Percentiles rank a stretch among this genome's conserved stretches.
Conservation (phyloP, 2,329 filamentous ascomycete genomes). For the Venturia nashicola region DNA sequence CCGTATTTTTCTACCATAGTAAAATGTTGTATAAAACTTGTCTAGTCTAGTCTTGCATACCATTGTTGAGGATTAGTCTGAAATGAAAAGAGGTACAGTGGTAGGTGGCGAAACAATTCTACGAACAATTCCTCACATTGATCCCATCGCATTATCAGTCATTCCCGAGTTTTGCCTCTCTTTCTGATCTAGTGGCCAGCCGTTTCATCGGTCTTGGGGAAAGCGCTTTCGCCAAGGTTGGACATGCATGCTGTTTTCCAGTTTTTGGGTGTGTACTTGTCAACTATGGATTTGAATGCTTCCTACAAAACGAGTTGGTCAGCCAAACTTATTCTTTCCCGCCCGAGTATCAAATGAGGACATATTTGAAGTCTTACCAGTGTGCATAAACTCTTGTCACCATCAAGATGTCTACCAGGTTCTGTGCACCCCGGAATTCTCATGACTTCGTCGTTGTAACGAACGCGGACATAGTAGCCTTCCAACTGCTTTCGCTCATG, state of each 20-base stretch:
- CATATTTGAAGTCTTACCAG: slow-evolving; percentile 41
- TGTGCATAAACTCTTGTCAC: slow-evolving; percentile 84
- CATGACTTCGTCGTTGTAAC: slow-evolving; percentile 81
- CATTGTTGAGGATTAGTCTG: too few species aligned
- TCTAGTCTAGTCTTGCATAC: too few species aligned
- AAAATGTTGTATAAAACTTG: too few species aligned
- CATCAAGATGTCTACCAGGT: slow-evolving; percentile 69
- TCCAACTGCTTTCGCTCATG: slow-evolving; percentile 49
- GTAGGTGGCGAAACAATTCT: too few species aligned
- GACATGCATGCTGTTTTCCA: slow-evolving; percentile 56
- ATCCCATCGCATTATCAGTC: too few species aligned
- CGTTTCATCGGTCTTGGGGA: slow-evolving; percentile 29
- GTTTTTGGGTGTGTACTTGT: slow-evolving; percentile 73
- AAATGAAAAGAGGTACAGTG: too few species aligned
- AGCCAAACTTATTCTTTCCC: too few species aligned
- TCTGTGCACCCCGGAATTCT: slow-evolving; percentile 69
- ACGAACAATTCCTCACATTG: too few species aligned
- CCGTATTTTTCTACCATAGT: too few species aligned
- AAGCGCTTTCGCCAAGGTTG: slow-evolving; percentile 43
- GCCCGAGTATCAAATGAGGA: not conserved
- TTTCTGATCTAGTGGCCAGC: slow-evolving; percentile 16
- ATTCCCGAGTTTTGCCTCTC: not conserved
- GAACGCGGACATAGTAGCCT: slow-evolving; percentile 75
- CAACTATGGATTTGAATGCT: slow-evolving; percentile 85
- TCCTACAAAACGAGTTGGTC: slow-evolving; percentile 34